These are phyloP conservation scores for Ustilago crameri DNA, from an alignment of 1,284 basidiomycete genomes.

Conservation along the genomic window DNA sequence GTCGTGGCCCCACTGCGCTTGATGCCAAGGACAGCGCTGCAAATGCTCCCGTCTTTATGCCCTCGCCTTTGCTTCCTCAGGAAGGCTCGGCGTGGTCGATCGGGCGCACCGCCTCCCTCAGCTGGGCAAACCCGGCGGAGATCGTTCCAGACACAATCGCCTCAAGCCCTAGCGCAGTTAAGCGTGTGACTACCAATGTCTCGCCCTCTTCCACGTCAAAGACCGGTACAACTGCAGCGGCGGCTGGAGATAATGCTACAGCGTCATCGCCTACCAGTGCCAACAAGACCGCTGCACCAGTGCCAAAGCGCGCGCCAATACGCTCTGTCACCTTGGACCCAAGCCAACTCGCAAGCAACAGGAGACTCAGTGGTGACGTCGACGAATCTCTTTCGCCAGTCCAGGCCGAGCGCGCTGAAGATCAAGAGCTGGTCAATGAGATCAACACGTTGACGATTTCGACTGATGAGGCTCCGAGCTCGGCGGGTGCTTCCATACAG, in stretches of 20 bases:
- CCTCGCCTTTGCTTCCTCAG: conserved; percentile 36
- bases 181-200: conserved; percentile 16
- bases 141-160: conserved; percentile 15
- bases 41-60: conserved; percentile 26
- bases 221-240: neutral
- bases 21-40: conserved; percentile 21
- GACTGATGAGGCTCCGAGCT: conserved; percentile 8
- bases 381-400: conserved; percentile 10
- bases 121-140: conserved; percentile 30
- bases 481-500: conserved; percentile 8
- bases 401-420: conserved; percentile 12
- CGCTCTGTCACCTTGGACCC: conserved; percentile 42
- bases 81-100: conserved; percentile 46
- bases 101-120: conserved; percentile 16
- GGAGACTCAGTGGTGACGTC: conserved; percentile 10
- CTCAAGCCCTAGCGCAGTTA: conserved; percentile 29
- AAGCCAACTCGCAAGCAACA: conserved; percentile 26
- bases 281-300: conserved; percentile 23
- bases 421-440: conserved; percentile 21
- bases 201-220: conserved; percentile 11
- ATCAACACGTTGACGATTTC: conserved; percentile 25
- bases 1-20: conserved; percentile 20
- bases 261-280: conserved; percentile 9
- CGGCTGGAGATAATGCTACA: neutral
- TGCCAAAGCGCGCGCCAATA: conserved; percentile 39